These are phyloP conservation scores for Phialophora expanda DNA, from an alignment of 2,329 filamentous ascomycete species.

Conservation along the genomic window DNA sequence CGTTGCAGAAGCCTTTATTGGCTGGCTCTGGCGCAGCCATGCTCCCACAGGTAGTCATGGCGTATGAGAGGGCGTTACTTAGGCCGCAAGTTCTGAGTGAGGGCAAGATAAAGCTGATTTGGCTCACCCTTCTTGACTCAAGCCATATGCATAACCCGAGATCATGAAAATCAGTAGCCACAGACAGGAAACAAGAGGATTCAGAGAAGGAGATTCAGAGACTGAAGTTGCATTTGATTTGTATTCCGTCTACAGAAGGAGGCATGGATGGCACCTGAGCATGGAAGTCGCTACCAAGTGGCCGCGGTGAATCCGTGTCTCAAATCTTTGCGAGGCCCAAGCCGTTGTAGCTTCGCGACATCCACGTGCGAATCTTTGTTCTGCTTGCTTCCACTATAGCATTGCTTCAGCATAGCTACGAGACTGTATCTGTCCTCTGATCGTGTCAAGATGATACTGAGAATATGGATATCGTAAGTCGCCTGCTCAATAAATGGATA, in stretches of 20 bases:
- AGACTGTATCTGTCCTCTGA: conserved; percentile 7
- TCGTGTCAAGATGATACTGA: conserved; percentile 30
- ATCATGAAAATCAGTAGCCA: not conserved
- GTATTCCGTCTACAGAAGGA: not conserved
- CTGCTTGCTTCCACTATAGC: conserved; percentile 7
- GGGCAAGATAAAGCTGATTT: not conserved
- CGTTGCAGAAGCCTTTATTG: conserved; percentile 8
- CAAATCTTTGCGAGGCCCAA: not conserved
- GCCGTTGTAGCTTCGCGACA: not conserved
- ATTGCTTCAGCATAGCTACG: conserved; percentile 15
- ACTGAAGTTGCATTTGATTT: not conserved
- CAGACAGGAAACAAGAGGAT: not conserved
- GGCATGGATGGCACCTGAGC: not conserved
- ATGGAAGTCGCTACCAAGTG: not conserved
- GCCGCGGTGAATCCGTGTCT: not conserved
- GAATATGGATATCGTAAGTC: conserved; percentile 54
- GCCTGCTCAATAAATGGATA: conserved; percentile 1
- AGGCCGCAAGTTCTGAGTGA: not conserved
- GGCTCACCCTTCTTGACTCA: not conserved
- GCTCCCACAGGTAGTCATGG: conserved; percentile 1
- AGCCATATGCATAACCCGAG: not conserved
- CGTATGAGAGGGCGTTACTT: not conserved
- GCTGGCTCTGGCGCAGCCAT: not conserved
- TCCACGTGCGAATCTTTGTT: not conserved
- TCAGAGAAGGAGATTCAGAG: not conserved